Evolutionary conservation across 129 eudicot genomes (phyloP), one percentile per base, ranked within the genome.

Genomic region (Artemisia tridentata): DNA sequence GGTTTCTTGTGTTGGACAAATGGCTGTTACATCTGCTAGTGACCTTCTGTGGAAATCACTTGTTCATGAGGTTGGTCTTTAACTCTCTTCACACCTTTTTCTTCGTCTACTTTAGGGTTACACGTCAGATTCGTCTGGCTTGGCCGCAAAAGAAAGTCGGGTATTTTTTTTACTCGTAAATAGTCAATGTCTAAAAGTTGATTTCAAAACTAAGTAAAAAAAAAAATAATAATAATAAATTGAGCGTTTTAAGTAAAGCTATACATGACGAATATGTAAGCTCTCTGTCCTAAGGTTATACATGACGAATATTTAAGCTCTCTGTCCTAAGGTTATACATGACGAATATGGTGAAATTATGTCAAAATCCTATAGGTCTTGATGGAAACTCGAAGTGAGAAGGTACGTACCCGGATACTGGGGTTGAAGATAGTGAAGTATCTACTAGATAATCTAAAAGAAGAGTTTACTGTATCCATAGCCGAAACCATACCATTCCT

Each of bases 21-120:
- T 93, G 97, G 98, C 98, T 52, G 96, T 93, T 58, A 77, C 96
- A 43, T 91, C 97, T 56, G 97, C 84, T 17, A 87, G 86, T 63
- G 98, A 93, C 76, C 95, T 87, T 48, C 80, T 85, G 13, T 93
- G 97, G 96, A 89, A 89, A 74, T 86, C 90, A 16, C 82, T 93
- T 20, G 90, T 89, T 78, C 86, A 93, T 29, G 97, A 90, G 95
- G 95, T 90, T 29, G 76, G 70, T 49, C 20, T 72, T 13, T 15
- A 60, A 12, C 63, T 56, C 11, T 55, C 29, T 66, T 10, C 45
- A 19, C 41, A 5, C 9, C 1, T 34, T 23, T 58, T 43, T 1
- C 21, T 56, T n/a, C 20, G 10, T 64, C 25, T 7, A 2, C 19
- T 11, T 17, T 47, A 5, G 31, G 56, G 11, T 23, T 2, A 13